phyloP scores from a whole-genome alignment of 352 stramenopile genomes.

The Saprolegnia diclina region DNA sequence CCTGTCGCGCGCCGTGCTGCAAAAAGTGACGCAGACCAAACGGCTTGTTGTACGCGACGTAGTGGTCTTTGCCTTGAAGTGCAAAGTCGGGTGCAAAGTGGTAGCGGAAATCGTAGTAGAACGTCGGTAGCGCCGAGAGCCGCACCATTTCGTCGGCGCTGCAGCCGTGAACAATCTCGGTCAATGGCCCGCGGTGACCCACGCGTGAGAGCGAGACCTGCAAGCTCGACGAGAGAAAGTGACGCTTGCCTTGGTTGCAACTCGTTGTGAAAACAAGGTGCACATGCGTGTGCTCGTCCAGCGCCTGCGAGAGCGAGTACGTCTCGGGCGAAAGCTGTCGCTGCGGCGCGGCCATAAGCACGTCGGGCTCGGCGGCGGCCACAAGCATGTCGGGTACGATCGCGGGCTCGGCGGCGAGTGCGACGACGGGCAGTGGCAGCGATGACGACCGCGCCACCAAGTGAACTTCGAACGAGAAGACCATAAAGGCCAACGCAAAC shows the following conservation, averaged over 20 bases:
- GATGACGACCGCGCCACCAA: background rate
- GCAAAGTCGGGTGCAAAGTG: constrained; percentile 21
- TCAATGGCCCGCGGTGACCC: constrained; percentile 9
- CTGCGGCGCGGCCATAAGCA: background rate
- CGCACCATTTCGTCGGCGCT: background rate
- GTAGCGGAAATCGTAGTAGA: constrained; percentile 10
- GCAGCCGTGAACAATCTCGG: constrained; percentile 11
- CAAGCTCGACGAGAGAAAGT: background rate
- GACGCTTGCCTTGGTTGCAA: constrained; percentile 3
- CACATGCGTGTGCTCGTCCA: constrained; percentile 6
- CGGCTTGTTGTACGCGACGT: constrained; percentile 21
- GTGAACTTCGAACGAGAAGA: background rate
- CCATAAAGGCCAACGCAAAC: background rate
- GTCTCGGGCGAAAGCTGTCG: background rate
- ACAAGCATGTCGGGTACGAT: no score
- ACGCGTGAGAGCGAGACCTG: constrained; percentile 10
- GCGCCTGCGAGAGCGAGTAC: background rate
- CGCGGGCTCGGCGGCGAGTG: no score
- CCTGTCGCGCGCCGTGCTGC: background rate
- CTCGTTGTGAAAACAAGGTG: constrained; percentile 15
- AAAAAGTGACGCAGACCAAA: constrained; percentile 19
- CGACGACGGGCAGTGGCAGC: no score
- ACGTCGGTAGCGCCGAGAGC: constrained; percentile 5
- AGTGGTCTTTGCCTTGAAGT: constrained; percentile 7
- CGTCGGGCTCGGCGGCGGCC: background rate